These are phyloP conservation scores for Syzygium aromaticum DNA, from an alignment of 345 rosid species.

Conservation along the genomic window DNA sequence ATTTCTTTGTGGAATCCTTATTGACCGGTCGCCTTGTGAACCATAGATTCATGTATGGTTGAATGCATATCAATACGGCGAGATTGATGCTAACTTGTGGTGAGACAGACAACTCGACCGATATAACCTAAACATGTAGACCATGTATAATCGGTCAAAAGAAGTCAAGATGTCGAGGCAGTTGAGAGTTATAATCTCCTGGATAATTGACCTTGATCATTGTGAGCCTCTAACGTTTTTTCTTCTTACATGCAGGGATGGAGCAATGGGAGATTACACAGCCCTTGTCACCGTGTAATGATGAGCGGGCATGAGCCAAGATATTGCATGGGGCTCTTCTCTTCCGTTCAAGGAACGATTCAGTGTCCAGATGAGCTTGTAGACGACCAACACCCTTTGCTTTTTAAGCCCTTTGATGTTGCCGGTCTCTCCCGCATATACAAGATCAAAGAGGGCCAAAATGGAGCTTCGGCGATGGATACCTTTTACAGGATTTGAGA, in stretches of 20 bases:
- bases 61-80: not conserved
- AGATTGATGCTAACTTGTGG: not conserved
- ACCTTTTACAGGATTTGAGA: not conserved
- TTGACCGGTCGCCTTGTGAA: not conserved
- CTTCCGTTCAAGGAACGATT: conserved; percentile 4
- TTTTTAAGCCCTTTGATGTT: conserved; percentile 21
- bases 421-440: not conserved
- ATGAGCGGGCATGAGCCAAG: conserved; percentile 4
- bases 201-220: not conserved
- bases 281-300: not conserved
- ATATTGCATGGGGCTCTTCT: conserved; percentile 15
- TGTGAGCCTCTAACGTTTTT: not conserved
- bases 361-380: conserved; percentile 16
- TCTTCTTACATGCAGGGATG: not conserved
- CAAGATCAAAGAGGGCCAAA: not conserved
- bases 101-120: not conserved
- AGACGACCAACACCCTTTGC: conserved; percentile 23
- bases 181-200: not conserved
- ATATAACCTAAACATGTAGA: not conserved
- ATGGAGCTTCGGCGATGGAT: not conserved
- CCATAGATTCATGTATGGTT: not conserved
- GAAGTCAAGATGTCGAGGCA: not conserved
- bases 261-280: conserved; percentile 5
- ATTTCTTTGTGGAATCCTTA: not conserved
- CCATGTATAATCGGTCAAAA: not conserved